Evolutionary conservation across 1,139 yeast species (phyloP).

Genomic region (Lodderomyces parapsilosis): DNA sequence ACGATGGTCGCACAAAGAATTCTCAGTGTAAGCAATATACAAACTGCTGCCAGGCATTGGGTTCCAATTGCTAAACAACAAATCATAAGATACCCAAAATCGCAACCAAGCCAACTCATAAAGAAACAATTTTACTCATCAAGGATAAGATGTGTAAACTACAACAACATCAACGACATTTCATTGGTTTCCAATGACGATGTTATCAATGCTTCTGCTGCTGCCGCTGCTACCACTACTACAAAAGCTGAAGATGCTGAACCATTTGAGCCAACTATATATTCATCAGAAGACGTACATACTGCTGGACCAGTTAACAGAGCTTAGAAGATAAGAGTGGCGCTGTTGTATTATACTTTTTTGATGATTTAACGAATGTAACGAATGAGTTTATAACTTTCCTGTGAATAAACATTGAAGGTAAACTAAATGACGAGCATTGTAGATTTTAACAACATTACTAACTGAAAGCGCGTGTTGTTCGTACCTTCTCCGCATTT

Average conservation of each 20-base stretch:
- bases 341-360: too few species aligned
- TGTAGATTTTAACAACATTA: too few species aligned
- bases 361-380: not conserved
- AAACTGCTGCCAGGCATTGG: slow-evolving; percentile 49
- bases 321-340: slow-evolving; percentile 9
- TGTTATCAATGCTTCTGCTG: slow-evolving; percentile 20
- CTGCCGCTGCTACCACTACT: slow-evolving; percentile 9
- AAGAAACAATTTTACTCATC: slow-evolving; percentile 31
- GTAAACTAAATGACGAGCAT: too few species aligned
- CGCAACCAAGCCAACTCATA: not conserved
- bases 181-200: slow-evolving; percentile 39
- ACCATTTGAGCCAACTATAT: slow-evolving; percentile 40
- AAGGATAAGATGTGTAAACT: slow-evolving; percentile 37
- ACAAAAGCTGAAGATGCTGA: slow-evolving; percentile 23
- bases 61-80: slow-evolving; percentile 25
- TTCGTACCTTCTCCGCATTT: too few species aligned
- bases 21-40: slow-evolving; percentile 35
- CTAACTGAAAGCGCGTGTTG: too few species aligned
- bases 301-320: slow-evolving; percentile 49
- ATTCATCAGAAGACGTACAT: slow-evolving; percentile 41
- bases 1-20: slow-evolving; percentile 35
- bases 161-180: slow-evolving; percentile 31
- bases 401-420: not conserved
- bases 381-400: not conserved
- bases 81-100: slow-evolving; percentile 8